These are phyloP conservation scores for Termitomyces sp. DNA, from an alignment of 768 basidiomycete species.

Conservation along the genomic window DNA sequence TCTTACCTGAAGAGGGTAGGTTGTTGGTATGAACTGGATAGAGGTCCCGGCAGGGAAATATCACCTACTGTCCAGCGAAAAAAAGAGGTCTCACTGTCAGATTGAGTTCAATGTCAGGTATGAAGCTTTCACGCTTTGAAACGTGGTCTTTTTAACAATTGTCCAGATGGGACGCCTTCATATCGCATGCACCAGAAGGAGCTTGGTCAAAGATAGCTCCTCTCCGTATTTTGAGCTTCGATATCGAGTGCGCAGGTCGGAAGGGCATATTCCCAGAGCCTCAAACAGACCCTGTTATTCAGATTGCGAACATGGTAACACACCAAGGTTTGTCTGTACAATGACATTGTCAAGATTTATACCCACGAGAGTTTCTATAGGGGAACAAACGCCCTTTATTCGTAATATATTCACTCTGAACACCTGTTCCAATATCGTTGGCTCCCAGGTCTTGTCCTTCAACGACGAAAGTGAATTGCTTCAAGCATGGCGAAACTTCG, in stretches of 20 bases:
- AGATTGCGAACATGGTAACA: constrained; percentile 99
- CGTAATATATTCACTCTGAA: constrained; percentile 96
- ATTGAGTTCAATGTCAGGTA: constrained; percentile 79
- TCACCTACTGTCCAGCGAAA: constrained; percentile 44
- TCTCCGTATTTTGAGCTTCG: constrained; percentile 90
- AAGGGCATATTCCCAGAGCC: constrained; percentile 98
- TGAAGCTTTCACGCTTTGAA: constrained; percentile 8
- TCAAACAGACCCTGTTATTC: constrained; percentile 87
- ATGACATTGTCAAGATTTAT: not conserved
- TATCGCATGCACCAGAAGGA: constrained; percentile 89
- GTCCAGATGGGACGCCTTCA: constrained; percentile 73
- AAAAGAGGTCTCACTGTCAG: constrained; percentile 79
- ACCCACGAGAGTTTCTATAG: constrained; percentile 30
- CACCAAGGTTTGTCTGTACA: constrained; percentile 66
- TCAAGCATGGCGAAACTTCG: constrained; percentile 82
- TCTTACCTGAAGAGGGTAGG: constrained; percentile 33
- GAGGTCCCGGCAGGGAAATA: constrained; percentile 86
- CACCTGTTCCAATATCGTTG: constrained; percentile 91
- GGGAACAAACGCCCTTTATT: constrained; percentile 89
- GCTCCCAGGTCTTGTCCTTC: constrained; percentile 91
- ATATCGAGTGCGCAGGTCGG: constrained; percentile 98
- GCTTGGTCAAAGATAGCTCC: constrained; percentile 92
- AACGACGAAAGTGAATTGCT: constrained; percentile 72
- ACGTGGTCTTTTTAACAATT: not conserved
- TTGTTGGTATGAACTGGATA: constrained; percentile 99